Evolutionary conservation across 768 basidiomycete genomes (phyloP), one percentile per base, ranked within the genome.

Genomic region (Boletus reticulatus): DNA sequence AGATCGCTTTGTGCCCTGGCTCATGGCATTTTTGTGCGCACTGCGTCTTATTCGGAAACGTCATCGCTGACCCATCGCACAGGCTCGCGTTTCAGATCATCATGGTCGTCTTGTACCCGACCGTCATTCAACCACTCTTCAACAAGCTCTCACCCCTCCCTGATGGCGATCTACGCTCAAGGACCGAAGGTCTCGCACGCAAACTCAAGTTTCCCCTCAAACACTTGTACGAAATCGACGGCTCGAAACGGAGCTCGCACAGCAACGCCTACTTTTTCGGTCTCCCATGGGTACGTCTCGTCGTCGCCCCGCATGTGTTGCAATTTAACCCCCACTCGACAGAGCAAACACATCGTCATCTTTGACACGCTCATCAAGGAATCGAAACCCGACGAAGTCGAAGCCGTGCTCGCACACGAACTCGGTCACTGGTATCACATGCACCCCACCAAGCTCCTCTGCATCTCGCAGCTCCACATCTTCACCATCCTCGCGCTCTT

Each of bases 211-310:
- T 98, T 82, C 96, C 97, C 0, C 76, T 98, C 53, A 97, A 89
- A 67, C 89, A 95, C 71, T 72, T 99, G 50, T 98, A 96, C 70
- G 94, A 97, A 70, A 98, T 98, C 62, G 95, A 98, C 67, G 97
- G 97, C 29, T 94, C 90, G 36, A 97, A 97, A 76, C 85, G 96
- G 46, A 92, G 89, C 72, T 89, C 92, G 3, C 96, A 99, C 74
- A 90, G 88, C 62, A 98, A 98, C 62, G 95, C 95, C n/a, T 98
- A 97, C 76, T 98, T 98, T 79, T 98, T 94, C 61, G 96, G 96
- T 55, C 81, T 98, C 13, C 96, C 95, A 1, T 95, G 94, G 89
- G 92, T 92, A 48, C 41, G 78, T 74, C 42, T 32, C 44, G 2
- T n/a, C 10, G 27, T 8, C 4, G 34, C 11, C 34, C 1, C 14